These are phyloP conservation scores for Rhodofomes roseus DNA, from an alignment of 1,284 basidiomycete species.

Conservation along the genomic window DNA sequence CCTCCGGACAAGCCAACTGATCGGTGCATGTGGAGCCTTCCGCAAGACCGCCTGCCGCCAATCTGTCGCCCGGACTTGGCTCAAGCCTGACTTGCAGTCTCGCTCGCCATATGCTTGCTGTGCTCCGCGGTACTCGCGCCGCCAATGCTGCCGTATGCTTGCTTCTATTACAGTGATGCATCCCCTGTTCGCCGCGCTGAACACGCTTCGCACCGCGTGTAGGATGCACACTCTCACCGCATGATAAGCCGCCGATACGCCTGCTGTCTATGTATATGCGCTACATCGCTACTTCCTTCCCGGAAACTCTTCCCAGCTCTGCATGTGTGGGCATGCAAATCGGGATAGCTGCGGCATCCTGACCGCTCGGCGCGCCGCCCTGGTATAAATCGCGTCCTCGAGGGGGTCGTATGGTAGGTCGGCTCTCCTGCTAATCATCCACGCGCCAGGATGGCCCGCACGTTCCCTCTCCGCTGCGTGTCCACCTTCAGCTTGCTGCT, in stretches of 20 bases:
- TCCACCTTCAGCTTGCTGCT: conserved; percentile 4
- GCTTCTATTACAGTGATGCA: background rate
- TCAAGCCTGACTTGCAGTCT: too few relatives aligned
- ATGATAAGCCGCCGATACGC: conserved; percentile 4
- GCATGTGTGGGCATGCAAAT: background rate
- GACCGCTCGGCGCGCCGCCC: background rate
- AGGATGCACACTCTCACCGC: conserved; percentile 7
- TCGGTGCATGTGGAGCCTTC: background rate
- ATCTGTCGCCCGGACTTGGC: background rate
- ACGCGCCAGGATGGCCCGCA: conserved; percentile 5
- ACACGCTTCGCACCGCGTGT: conserved; percentile 5
- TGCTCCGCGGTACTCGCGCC: background rate
- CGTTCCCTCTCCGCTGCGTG: conserved; percentile 1
- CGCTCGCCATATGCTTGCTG: conserved; percentile 2
- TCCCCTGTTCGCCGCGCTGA: conserved; percentile 1
- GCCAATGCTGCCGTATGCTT: conserved; percentile 2
- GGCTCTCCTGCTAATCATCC: background rate
- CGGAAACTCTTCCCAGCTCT: conserved; percentile 6
- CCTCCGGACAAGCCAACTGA: background rate
- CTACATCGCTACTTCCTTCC: background rate
- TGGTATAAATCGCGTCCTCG: conserved; percentile 6
- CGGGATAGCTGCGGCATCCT: conserved; percentile 1
- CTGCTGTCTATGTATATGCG: conserved; percentile 5
- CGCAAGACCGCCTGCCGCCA: background rate
- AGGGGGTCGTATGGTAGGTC: background rate